Evolutionary conservation across 768 basidiomycete species (phyloP), one percentile per base, ranked within the genome.

Genomic region (Auricularia heimuer): DNA sequence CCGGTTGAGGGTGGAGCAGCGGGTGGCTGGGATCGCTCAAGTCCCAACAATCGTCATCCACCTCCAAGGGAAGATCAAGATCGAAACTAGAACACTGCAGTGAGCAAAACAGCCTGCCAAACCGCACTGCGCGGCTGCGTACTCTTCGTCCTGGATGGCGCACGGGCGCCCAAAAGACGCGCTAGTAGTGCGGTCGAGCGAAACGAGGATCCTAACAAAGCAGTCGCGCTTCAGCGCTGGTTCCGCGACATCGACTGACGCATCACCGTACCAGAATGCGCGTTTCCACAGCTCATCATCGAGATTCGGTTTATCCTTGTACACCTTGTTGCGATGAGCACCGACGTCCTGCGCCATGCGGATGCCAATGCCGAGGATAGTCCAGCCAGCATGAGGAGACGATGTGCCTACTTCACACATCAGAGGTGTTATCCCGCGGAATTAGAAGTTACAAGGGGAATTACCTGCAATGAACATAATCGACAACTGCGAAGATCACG

Each of bases 1-100:
- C 69, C 1, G 90, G 90, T 71, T 91, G 90, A 63, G 82, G 77
- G 18, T 80, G 81, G 47, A 80, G 77, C 2, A 79, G 76, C 0
- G 83, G 83, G 18, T 60, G 34, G 64, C 75, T 69, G 35, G 77
- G 75, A 7, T 61, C 39, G 6, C 16, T 35, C 45, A 74, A 75
- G 18, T 84, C 80, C 91, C 90, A 94, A 71, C 85, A 92, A 71
- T 88, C 86, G 68, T 90, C 88, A 68, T 95, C 90, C 14, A 93
- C 87, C 73, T 92, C 90, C 4, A 85, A 75, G 1, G 87, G 86
- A 12, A 80, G 77, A 63, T 90, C 89, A 4, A 88, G 77, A 68
- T 93, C 90, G 69, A 89, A 86, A 69, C 89, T 90, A 39, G 4
- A 8, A 24, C 12, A 14, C 39, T 64, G n/a, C n/a, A 65, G 34